Conservation (phyloP, 805 yeast species). For the Candida maesae region DNA sequence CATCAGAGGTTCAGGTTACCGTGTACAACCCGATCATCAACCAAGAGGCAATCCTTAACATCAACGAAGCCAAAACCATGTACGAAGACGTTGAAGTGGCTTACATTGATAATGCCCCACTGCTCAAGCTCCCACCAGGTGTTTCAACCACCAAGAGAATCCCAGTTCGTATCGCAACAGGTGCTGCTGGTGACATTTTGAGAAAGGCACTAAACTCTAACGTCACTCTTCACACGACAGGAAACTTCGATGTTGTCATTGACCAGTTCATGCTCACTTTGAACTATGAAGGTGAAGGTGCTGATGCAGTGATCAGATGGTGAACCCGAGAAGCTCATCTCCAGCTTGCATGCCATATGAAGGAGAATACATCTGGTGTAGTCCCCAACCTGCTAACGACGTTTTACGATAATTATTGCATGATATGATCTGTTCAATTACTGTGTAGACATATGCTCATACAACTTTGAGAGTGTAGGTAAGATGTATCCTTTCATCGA, state of each 20-base stretch:
- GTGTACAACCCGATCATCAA: slow-evolving; percentile 53
- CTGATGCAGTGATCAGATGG: slow-evolving; percentile 38
- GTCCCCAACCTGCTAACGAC: slow-evolving; percentile 21
- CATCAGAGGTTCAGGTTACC: slow-evolving; percentile 50
- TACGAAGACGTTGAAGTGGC: slow-evolving; percentile 46
- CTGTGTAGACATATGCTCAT: neutral
- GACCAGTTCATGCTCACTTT: slow-evolving; percentile 39
- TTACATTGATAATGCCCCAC: slow-evolving; percentile 37
- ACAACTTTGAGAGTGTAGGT: neutral
- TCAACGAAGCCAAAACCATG: slow-evolving; percentile 45
- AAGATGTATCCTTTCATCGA: slow-evolving; percentile 30
- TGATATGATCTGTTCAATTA: neutral
- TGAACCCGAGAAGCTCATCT: neutral
- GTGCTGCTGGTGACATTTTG: slow-evolving; percentile 46
- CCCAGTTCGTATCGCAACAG: slow-evolving; percentile 42
- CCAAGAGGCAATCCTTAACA: slow-evolving; percentile 37
- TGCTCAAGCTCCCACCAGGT: slow-evolving; percentile 50
- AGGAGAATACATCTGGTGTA: too few species aligned
- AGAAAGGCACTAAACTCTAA: slow-evolving; percentile 49
- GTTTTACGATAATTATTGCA: slow-evolving; percentile 3
- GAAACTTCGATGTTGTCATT: slow-evolving; percentile 38
- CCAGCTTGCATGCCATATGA: neutral
- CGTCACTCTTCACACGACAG: slow-evolving; percentile 43
- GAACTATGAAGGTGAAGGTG: slow-evolving; percentile 43
- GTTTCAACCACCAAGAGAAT: slow-evolving; percentile 44